Conservation (phyloP, 75 land plant species). For the Picea sitchensis region DNA sequence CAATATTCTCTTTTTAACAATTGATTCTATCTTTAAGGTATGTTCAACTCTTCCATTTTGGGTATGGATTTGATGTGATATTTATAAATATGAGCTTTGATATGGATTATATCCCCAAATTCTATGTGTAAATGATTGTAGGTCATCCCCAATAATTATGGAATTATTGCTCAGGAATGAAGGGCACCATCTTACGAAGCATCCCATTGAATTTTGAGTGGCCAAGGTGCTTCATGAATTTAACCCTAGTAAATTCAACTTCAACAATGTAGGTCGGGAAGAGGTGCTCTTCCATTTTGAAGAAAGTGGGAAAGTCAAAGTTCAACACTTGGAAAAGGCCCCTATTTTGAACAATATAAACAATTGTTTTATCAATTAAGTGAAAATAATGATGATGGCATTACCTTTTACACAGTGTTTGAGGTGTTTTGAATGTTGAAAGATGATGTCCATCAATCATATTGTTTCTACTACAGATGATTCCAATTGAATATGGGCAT, state of each 20-base stretch:
- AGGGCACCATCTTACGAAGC: constrained; percentile 87
- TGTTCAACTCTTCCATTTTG: background rate
- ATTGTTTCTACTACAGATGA: constrained; percentile 49
- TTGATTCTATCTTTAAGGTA: background rate
- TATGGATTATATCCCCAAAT: background rate
- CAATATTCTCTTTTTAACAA: background rate
- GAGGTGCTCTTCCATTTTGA: constrained; percentile 85
- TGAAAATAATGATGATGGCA: too few species aligned
- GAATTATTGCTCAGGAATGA: constrained; percentile 93
- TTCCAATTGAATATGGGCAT: constrained; percentile 96
- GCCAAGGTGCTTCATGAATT: constrained; percentile 88
- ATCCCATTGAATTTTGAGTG: constrained; percentile 89
- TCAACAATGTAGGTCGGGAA: constrained; percentile 89
- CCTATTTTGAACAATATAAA: constrained; percentile 53
- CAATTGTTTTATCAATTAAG: constrained; percentile 79
- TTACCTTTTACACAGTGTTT: background rate
- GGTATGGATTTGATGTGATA: background rate
- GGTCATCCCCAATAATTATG: constrained; percentile 83
- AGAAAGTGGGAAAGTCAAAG: constrained; percentile 35
- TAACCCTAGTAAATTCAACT: constrained; percentile 88
- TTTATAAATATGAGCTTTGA: background rate
- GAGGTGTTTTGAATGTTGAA: background rate
- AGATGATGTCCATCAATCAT: background rate
- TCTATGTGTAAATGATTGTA: background rate
- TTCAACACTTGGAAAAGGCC: constrained; percentile 25